Conservation (phyloP, 1,284 basidiomycete genomes). For the Dichomitus squalens region DNA sequence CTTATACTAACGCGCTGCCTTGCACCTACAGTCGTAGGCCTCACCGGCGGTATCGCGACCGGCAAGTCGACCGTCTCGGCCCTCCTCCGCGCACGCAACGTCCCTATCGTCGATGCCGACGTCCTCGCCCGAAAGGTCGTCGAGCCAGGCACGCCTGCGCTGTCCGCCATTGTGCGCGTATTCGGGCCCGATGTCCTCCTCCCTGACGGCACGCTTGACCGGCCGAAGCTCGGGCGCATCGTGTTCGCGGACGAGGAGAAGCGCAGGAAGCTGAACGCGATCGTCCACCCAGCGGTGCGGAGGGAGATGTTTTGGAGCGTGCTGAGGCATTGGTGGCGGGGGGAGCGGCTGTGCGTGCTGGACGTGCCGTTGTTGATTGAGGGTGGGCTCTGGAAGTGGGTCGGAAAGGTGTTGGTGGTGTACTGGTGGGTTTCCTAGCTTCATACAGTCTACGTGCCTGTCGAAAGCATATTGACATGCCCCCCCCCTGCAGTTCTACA, state of each 20-base stretch:
- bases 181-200: constrained; percentile 78
- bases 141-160: constrained; percentile 79
- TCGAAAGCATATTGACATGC: not conserved
- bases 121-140: constrained; percentile 88
- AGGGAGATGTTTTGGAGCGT: constrained; percentile 75
- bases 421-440: constrained; percentile 67
- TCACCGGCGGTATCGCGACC: constrained; percentile 96
- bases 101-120: constrained; percentile 94
- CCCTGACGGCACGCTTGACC: constrained; percentile 76
- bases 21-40: constrained; percentile 75
- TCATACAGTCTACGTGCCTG: not conserved
- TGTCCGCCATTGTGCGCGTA: constrained; percentile 63
- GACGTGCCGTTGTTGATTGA: constrained; percentile 97
- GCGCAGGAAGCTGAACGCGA: constrained; percentile 77
- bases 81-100: constrained; percentile 62
- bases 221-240: constrained; percentile 83
- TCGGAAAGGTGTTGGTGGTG: constrained; percentile 85
- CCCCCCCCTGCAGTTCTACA: constrained; percentile 52
- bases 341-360: constrained; percentile 80
- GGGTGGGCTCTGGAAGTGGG: constrained; percentile 84
- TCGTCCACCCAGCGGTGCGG: constrained; percentile 90
- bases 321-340: constrained; percentile 74
- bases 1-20: not conserved
- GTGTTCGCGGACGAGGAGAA: constrained; percentile 82
- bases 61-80: constrained; percentile 93